Percentiles rank a stretch among this genome's conserved stretches.
These are phyloP conservation scores for Naganishia onofrii DNA, from an alignment of 768 basidiomycete genomes.

Conservation along the genomic window DNA sequence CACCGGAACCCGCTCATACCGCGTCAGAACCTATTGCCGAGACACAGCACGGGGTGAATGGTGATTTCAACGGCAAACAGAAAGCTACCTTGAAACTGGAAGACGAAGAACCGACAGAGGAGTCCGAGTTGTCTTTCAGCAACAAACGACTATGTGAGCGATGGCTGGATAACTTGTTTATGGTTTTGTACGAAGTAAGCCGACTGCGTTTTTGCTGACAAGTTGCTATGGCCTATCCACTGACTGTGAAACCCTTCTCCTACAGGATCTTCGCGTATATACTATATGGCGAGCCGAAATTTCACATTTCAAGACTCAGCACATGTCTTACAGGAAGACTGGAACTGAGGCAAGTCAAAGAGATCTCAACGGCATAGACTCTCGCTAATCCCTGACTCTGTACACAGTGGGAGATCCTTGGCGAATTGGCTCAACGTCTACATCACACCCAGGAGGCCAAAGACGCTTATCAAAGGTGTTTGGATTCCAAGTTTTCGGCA, in stretches of 20 bases:
- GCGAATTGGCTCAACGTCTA: constrained; percentile 85
- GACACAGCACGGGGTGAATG: constrained; percentile 31
- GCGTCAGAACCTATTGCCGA: constrained; percentile 15
- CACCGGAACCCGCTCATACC: constrained; percentile 39
- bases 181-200: constrained; percentile 89
- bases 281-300: constrained; percentile 98
- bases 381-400: neutral
- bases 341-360: constrained; percentile 64
- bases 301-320: constrained; percentile 97
- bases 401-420: constrained; percentile 83
- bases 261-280: constrained; percentile 90
- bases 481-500: constrained; percentile 80
- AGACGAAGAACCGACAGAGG: constrained; percentile 34
- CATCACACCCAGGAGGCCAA: constrained; percentile 99
- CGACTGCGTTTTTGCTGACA: neutral
- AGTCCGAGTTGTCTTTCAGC: constrained; percentile 73
- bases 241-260: neutral
- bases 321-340: constrained; percentile 95
- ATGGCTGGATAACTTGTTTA: constrained; percentile 97
- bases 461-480: constrained; percentile 91
- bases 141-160: constrained; percentile 95
- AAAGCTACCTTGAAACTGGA: constrained; percentile 17
- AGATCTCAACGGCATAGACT: neutral
- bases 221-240: neutral
- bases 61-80: constrained; percentile 30